A percentile compares a stretch with the other conserved stretches of the same genome.
phyloP scores from a whole-genome alignment of 2,329 filamentous ascomycete genomes.

The Ceratocystiopsis minuta region DNA sequence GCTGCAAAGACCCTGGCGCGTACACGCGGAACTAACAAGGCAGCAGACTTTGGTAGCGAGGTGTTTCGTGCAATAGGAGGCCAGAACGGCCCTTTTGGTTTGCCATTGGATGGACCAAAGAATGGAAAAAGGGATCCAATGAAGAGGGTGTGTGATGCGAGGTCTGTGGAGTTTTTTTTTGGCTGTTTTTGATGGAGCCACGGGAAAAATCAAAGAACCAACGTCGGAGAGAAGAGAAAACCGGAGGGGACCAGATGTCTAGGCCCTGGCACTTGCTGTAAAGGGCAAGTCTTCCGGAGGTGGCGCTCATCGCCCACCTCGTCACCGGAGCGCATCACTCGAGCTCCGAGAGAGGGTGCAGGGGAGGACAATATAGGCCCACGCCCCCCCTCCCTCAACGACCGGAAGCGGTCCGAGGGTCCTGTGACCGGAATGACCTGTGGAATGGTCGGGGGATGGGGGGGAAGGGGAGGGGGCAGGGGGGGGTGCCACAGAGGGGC shows the following conservation, averaged over 20 bases:
- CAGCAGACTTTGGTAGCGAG: constrained; percentile 8
- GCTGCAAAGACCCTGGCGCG: constrained; percentile 4
- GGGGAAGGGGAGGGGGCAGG: neutral
- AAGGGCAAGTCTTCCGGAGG: no score
- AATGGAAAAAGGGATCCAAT: neutral
- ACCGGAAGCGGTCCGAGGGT: neutral
- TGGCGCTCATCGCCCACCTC: no score
- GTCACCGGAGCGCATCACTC: no score
- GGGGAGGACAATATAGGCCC: no score
- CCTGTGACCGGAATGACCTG: constrained; percentile 7
- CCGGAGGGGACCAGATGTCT: no score
- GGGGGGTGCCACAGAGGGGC: neutral
- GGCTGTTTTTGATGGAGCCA: neutral
- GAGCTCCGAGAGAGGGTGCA: no score
- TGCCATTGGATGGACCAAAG: constrained; percentile 22
- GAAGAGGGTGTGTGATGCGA: neutral
- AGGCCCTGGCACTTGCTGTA: neutral
- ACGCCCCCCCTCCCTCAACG: no score
- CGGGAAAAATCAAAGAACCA: neutral
- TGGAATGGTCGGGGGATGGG: no score
- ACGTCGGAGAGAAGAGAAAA: neutral
- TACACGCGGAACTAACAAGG: constrained; percentile 16
- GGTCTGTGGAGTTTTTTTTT: neutral
- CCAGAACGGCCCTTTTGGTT: constrained; percentile 17
- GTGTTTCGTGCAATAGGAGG: constrained; percentile 27